A percentile compares a stretch with the other conserved stretches of the same genome.
Evolutionary conservation across 23 red algal species (phyloP).

Genomic region (Chondrus crispus): DNA sequence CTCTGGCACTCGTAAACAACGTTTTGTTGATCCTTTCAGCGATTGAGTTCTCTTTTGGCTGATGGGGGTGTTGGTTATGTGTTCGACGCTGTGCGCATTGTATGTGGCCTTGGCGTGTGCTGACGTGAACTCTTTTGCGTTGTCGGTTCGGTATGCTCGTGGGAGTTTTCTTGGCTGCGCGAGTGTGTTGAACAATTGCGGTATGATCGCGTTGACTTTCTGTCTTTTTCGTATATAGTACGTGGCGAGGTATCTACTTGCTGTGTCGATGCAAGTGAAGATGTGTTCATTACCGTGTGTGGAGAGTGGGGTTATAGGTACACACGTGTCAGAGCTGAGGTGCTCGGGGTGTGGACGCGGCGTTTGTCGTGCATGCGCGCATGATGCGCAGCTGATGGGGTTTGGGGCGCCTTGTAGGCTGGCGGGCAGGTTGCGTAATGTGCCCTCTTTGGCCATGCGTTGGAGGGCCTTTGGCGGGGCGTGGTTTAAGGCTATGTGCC

Average conservation of each 20-base stretch:
- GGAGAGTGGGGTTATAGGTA: neutral
- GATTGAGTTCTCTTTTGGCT: slow-evolving; percentile 8
- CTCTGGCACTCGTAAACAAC: neutral
- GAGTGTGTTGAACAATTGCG: no score
- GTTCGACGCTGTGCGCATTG: neutral
- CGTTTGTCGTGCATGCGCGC: neutral
- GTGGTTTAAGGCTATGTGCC: neutral
- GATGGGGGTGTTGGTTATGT: neutral
- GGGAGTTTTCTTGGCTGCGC: no score
- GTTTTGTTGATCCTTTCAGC: neutral
- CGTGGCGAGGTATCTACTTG: neutral
- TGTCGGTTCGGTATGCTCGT: no score
- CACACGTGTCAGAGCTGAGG: no score
- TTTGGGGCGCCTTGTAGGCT: neutral
- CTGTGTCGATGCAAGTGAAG: neutral
- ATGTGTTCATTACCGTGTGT: neutral
- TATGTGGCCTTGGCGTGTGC: neutral
- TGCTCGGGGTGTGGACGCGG: neutral
- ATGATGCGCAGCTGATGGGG: neutral
- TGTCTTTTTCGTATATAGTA: neutral
- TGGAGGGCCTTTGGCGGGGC: neutral
- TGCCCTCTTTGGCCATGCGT: neutral
- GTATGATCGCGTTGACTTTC: no score
- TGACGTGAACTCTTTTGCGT: slow-evolving; percentile 26
- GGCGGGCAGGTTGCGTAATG: neutral